Percentiles rank a stretch among this genome's conserved stretches.
Evolutionary conservation across 2,329 filamentous ascomycete genomes (phyloP).

Genomic region (Penicillium sp.): DNA sequence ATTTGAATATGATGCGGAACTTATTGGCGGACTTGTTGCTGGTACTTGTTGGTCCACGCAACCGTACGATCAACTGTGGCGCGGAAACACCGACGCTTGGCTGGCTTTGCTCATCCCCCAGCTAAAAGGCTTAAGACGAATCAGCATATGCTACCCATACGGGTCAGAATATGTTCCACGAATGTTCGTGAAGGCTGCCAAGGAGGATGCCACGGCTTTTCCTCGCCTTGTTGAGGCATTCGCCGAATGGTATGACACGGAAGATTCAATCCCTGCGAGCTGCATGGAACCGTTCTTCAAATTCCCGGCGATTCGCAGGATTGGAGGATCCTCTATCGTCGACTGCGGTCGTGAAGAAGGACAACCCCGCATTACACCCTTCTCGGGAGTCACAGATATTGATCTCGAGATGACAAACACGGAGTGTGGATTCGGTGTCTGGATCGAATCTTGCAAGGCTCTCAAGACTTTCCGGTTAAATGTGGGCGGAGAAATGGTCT

Average conservation of each 20-base stretch:
- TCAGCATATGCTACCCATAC: not conserved
- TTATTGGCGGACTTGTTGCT: not conserved
- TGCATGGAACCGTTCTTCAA: slow-evolving; percentile 2
- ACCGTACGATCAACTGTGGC: not conserved
- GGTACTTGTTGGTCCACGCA: not conserved
- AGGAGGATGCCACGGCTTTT: not conserved
- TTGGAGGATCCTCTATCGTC: not conserved
- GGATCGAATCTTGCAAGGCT: slow-evolving; percentile 1
- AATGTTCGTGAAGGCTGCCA: not conserved
- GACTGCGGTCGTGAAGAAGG: not conserved
- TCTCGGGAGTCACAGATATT: not conserved
- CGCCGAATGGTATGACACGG: not conserved
- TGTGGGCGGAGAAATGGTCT: not conserved
- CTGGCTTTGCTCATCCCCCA: slow-evolving; percentile 1
- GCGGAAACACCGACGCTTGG: slow-evolving; percentile 2
- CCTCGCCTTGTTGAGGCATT: not conserved
- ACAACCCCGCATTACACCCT: not conserved
- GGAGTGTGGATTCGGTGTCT: not conserved
- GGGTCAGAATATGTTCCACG: not conserved
- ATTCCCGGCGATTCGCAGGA: not conserved
- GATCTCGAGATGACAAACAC: not conserved
- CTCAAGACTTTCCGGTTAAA: not conserved
- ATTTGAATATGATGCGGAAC: not conserved
- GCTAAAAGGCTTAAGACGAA: not conserved
- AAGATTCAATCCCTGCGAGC: not conserved